phyloP scores from a whole-genome alignment of 257 asterid species.

The Ilex asprella region DNA sequence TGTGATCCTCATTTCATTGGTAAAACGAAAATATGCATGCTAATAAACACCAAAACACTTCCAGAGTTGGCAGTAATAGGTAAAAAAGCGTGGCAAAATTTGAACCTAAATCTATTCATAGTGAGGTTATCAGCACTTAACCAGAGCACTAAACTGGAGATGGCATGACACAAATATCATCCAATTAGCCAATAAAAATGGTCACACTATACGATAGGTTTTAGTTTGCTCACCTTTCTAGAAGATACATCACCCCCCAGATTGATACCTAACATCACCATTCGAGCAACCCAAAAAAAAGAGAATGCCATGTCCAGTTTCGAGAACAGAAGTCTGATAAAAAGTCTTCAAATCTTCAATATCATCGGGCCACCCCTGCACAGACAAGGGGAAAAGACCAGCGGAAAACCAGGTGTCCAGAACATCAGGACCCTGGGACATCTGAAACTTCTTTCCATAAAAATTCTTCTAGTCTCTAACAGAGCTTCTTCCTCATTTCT shows the following conservation, averaged over 20 bases:
- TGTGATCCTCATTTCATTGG: no score
- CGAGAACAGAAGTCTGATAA: slow-evolving; percentile 88
- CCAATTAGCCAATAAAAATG: no score
- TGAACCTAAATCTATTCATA: no score
- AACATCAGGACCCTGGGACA: slow-evolving; percentile 84
- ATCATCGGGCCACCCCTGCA: slow-evolving; percentile 92
- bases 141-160: no score
- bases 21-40: no score
- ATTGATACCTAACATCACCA: slow-evolving; percentile 97
- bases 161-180: no score
- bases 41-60: no score
- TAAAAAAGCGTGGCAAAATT: no score
- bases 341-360: slow-evolving; percentile 68
- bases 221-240: slow-evolving; percentile 49
- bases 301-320: slow-evolving; percentile 91
- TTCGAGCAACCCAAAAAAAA: slow-evolving; percentile 98
- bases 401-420: slow-evolving; percentile 98
- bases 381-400: slow-evolving; percentile 85
- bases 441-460: slow-evolving; percentile 56
- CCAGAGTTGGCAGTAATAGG: no score
- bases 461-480: slow-evolving; percentile 46
- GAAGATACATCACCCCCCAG: slow-evolving; percentile 93
- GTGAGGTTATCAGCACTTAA: no score
- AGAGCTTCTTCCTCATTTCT: slow-evolving; percentile 65
- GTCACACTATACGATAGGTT: neutral